A percentile compares a stretch with the other conserved stretches of the same genome.
These are phyloP conservation scores for Apiospora koreana DNA, from an alignment of 2,329 filamentous ascomycete genomes.

Conservation along the genomic window DNA sequence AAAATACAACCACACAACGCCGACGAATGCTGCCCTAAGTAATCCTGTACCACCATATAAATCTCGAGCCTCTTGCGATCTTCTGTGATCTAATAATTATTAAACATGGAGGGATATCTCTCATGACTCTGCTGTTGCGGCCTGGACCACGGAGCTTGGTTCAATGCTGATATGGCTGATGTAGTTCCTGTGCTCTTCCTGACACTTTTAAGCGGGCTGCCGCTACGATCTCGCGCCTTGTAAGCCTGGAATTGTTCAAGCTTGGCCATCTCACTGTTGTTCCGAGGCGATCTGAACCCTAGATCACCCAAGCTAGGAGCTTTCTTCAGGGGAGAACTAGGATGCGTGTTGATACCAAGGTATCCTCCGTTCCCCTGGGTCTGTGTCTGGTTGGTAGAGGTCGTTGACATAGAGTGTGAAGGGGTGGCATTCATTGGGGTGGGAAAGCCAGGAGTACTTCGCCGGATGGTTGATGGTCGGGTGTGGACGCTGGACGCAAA, in stretches of 20 bases:
- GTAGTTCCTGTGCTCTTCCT: conserved; percentile 30
- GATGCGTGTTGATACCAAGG: conserved; percentile 77
- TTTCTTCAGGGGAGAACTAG: conserved; percentile 82
- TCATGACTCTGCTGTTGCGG: conserved; percentile 26
- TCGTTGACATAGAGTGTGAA: conserved; percentile 20
- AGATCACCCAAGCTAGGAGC: conserved; percentile 64
- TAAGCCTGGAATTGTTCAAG: conserved; percentile 47
- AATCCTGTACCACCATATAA: neutral
- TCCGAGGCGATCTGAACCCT: conserved; percentile 50
- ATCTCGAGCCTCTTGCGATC: neutral
- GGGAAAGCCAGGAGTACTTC: conserved; percentile 72
- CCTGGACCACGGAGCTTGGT: conserved; percentile 24
- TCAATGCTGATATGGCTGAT: conserved; percentile 19
- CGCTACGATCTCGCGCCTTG: conserved; percentile 26
- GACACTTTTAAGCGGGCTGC: conserved; percentile 28
- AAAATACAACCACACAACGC: conserved; percentile 9
- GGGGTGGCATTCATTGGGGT: conserved; percentile 25
- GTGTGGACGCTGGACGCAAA: conserved; percentile 30
- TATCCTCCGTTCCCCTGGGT: conserved; percentile 62
- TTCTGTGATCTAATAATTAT: conserved; percentile 19
- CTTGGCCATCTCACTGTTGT: conserved; percentile 63
- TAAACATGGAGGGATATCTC: conserved; percentile 37
- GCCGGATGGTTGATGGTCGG: conserved; percentile 63
- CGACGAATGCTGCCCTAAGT: neutral
- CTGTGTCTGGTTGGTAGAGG: conserved; percentile 19